Base-by-base conservation (phyloP, 176 grass and related monocot genomes). In the Tillandsia fasciculata region DNA sequence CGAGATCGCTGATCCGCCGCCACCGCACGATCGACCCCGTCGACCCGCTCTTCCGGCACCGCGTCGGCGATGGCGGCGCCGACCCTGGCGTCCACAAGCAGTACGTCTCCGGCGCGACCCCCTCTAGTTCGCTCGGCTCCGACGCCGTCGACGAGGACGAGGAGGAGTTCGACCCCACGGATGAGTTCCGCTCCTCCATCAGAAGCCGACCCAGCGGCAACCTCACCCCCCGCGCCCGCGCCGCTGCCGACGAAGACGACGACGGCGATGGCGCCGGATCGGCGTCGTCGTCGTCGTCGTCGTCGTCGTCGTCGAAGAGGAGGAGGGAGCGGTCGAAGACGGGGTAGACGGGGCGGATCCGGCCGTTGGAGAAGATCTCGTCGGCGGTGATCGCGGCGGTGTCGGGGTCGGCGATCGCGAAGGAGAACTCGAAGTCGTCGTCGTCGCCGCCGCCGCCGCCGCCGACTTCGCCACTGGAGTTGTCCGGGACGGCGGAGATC, bases 301-400 rank as follows among this genome's bases (percentile, higher is more conserved):
- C 33, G 33, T 53, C 53, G 12, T 65, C 63, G 12, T n/a, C 26
- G 9, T 11, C 8, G 12, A 23, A 7, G 12, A 8, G 9, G 47
- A 53, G 47, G 64, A 68, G 24, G 67, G 3, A 11, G 77, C 78
- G 74, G 51, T 59, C 76, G 74, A 90, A 96, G 51, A 79, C 71
- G 0, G 91, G 87, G 73, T 87, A 90, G 1, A 79, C 14, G 33
- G 91, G 82, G 14, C 89, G 11, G 77, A 96, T 67, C 63, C 72
- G 81, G 29, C 91, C 84, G 67, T 85, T 54, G 42, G 79, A 81
- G 79, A 96, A 96, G 57, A 96, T 67, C 57, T 96, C 84, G 26
- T 90, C 87, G 2, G 87, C 91, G 2, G 73, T 8, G 14, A 66
- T 53, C 17, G 27, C 3, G 10, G 9, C 23, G 5, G 5, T 17